phyloP scores from a whole-genome alignment of 768 basidiomycete species.

The Phaeolepiota aurea region DNA sequence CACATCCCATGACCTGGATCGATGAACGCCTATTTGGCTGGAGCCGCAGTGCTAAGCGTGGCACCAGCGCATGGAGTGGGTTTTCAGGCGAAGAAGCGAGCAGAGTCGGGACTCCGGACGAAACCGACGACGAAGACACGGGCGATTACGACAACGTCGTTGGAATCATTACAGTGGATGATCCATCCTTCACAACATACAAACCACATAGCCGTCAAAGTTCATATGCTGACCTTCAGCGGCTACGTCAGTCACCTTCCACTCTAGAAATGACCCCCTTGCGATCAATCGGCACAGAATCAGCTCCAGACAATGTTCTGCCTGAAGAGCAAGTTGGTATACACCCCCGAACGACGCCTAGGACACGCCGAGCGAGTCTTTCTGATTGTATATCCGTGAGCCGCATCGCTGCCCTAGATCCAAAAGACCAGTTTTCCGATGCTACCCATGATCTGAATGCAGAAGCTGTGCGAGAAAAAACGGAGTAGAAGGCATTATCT shows the following conservation, averaged over 20 bases:
- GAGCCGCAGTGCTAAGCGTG: conserved; percentile 67
- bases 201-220: conserved; percentile 56
- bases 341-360: conserved; percentile 35
- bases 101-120: conserved; percentile 61
- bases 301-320: too few relatives aligned
- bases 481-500: background rate
- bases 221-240: conserved; percentile 79
- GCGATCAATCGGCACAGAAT: too few relatives aligned
- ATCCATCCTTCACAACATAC: conserved; percentile 21
- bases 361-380: conserved; percentile 54
- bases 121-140: conserved; percentile 79
- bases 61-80: conserved; percentile 86
- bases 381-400: conserved; percentile 56
- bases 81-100: conserved; percentile 46
- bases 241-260: conserved; percentile 35
- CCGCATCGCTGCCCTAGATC: conserved; percentile 53
- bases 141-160: conserved; percentile 92
- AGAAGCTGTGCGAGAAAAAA: conserved; percentile 38
- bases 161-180: conserved; percentile 55
- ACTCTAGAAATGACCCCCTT: conserved; percentile 5
- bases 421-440: conserved; percentile 46
- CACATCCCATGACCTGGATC: conserved; percentile 92
- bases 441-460: conserved; percentile 63
- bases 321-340: conserved; percentile 27
- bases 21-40: conserved; percentile 93